Evolutionary conservation across 768 basidiomycete species (phyloP).

Genomic region (Lactarius indigo): DNA sequence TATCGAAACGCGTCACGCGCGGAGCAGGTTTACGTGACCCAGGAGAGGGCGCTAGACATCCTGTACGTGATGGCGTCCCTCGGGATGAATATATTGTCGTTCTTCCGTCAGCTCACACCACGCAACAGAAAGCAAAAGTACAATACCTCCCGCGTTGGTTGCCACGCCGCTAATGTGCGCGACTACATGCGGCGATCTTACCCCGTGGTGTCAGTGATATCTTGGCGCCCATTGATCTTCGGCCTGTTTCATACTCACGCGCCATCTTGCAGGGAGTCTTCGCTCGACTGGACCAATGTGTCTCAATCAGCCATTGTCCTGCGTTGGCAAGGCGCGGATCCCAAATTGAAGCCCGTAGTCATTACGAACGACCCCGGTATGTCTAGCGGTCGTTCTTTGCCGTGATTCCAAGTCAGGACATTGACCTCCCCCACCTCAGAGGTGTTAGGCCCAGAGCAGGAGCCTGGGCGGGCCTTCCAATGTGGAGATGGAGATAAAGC

Average conservation of each 20-base stretch:
- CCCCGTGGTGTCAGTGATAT: neutral
- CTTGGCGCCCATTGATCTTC: neutral
- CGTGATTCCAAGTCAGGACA: neutral
- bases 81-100: neutral
- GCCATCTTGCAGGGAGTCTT: neutral
- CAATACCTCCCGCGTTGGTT: neutral
- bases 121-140: neutral
- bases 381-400: neutral
- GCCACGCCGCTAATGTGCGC: neutral
- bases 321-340: constrained; percentile 12
- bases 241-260: neutral
- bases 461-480: neutral
- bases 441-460: neutral
- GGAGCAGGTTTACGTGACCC: neutral
- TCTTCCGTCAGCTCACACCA: neutral
- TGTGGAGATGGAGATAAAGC: neutral
- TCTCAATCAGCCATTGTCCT: constrained; percentile 7
- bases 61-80: neutral
- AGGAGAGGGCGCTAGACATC: neutral
- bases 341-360: constrained; percentile 2
- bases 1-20: neutral
- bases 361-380: constrained; percentile 9
- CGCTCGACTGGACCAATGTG: constrained; percentile 1
- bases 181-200: neutral
- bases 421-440: neutral